Evolutionary conservation across 306 rosid genomes (phyloP).

Genomic region (Cucurbita ficifolia): DNA sequence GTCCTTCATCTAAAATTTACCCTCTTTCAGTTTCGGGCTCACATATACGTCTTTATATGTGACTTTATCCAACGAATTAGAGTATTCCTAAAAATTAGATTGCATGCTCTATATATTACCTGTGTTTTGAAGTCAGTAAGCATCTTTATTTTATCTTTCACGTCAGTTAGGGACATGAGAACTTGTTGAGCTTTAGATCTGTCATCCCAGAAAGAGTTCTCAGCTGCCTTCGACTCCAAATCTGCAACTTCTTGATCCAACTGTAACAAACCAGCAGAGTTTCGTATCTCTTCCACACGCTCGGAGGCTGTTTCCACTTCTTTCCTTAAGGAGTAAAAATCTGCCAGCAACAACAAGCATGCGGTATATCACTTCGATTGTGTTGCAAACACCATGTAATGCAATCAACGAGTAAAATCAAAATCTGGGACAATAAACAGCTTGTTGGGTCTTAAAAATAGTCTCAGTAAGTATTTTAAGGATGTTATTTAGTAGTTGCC

Average conservation of each 20-base stretch:
- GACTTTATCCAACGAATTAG: not conserved
- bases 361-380: not conserved
- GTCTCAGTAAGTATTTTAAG: not conserved
- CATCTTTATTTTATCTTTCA: conserved; percentile 67
- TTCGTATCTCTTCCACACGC: conserved; percentile 67
- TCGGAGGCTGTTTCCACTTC: conserved; percentile 51
- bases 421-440: not conserved
- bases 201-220: conserved; percentile 67
- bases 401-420: not conserved
- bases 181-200: conserved; percentile 66
- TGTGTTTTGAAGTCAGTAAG: conserved; percentile 58
- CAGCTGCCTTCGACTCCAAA: conserved; percentile 66
- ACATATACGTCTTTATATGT: not conserved
- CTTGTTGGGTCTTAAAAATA: not conserved
- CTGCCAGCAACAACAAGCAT: conserved; percentile 25
- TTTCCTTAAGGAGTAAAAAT: conserved; percentile 64
- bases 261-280: conserved; percentile 44
- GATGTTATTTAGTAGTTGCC: not conserved
- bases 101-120: conserved; percentile 26
- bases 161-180: conserved; percentile 56
- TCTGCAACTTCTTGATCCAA: conserved; percentile 48
- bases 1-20: not conserved
- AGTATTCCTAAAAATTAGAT: not conserved
- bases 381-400: not conserved
- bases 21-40: not conserved